Base-by-base conservation (phyloP, 352 stramenopile species). In the Lagenidium sp. region DNA sequence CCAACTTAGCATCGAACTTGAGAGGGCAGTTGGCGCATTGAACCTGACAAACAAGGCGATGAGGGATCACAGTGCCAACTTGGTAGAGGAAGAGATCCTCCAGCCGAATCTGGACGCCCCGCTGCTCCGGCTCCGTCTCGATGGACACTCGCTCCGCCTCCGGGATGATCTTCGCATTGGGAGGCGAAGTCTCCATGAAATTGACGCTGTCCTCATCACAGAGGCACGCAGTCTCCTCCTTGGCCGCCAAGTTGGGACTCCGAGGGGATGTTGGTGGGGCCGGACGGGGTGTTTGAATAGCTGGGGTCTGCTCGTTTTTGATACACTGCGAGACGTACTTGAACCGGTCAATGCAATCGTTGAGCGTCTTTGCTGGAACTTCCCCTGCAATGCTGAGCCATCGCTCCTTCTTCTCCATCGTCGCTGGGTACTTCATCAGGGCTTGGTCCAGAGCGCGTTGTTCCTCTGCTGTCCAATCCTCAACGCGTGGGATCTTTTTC, bases 271-370 rank as follows among this genome's bases (percentile, higher is more conserved):
- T 15, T 34, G 25, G 4, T 4, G 41, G n/a, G 28, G 21, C 36
- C 23, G 44, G 12, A 5, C 23, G 30, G 1, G 50, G 35, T n/a
- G 53, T 44, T 3, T 46, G 45, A 22, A 54, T 55, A n/a, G n/a
- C n/a, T n/a, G n/a, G n/a, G 11, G 32, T 32, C 15, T 45, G 36
- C 6, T 47, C 55, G 4, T 43, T 61, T 19, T 67, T 64, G 0
- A 90, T 52, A 23, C 85, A 38, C 18, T 67, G 48, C 29, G 65
- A 75, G 2, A 93, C 45, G 29, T 68, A 42, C 52, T 89, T 82
- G 47, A 80, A 93, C 3, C 80, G 75, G 29, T 88, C 77, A 36
- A 93, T 87, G 36, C 80, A 93, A 25, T 93, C 75, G 45, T 84
- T 88, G 24, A 93, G 41, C 6, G 70, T 76, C 23, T 78, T 82